A percentile compares a stretch with the other conserved stretches of the same genome.
Evolutionary conservation across 306 rosid genomes (phyloP).

Genomic region (Albizia julibrissin): DNA sequence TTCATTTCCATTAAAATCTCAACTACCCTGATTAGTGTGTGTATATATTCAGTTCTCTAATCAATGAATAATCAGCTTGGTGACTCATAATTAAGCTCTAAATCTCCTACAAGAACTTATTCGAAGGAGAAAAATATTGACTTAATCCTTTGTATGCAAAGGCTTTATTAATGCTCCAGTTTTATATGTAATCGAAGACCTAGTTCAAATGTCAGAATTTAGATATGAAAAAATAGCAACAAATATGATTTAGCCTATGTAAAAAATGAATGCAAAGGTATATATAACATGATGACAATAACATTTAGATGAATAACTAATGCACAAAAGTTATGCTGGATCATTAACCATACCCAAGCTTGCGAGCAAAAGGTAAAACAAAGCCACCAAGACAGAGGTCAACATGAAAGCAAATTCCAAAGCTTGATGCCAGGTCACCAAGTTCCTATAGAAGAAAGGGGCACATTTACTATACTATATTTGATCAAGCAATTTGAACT

Average conservation of each 20-base stretch:
- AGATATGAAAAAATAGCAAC: slow-evolving; percentile 6
- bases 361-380: slow-evolving; percentile 87
- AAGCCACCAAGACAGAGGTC: slow-evolving; percentile 98
- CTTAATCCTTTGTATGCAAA: neutral
- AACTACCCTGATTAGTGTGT: no score
- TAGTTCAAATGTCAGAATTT: neutral
- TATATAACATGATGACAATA: slow-evolving; percentile 2
- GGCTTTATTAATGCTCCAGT: neutral
- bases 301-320: slow-evolving; percentile 20
- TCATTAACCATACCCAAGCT: slow-evolving; percentile 71
- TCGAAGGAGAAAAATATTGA: neutral
- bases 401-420: slow-evolving; percentile 84
- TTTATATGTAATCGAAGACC: neutral
- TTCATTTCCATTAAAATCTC: no score
- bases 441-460: slow-evolving; percentile 69
- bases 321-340: slow-evolving; percentile 27
- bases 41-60: no score
- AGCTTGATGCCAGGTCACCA: slow-evolving; percentile 80
- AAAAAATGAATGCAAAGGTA: slow-evolving; percentile 2
- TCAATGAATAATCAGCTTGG: no score
- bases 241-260: neutral
- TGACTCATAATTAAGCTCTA: no score
- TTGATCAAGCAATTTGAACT: slow-evolving; percentile 30
- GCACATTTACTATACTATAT: slow-evolving; percentile 31
- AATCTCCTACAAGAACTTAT: no score